These are phyloP conservation scores for Zygoascus biomembranicola DNA, from an alignment of 805 yeast genomes.

Conservation along the genomic window DNA sequence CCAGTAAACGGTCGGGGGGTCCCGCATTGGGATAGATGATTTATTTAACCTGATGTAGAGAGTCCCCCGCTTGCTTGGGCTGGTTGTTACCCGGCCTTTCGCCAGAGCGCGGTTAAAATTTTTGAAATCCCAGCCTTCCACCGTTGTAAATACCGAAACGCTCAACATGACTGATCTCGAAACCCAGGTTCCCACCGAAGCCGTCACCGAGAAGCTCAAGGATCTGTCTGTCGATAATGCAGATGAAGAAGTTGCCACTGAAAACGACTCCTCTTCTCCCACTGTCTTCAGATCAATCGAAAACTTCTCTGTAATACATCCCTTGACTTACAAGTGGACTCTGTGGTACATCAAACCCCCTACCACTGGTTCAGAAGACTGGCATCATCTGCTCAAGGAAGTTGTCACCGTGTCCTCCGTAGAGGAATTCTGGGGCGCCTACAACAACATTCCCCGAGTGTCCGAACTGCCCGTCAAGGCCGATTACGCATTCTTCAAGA, in stretches of 20 bases:
- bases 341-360: slow-evolving; percentile 97
- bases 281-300: slow-evolving; percentile 19
- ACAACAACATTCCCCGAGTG: slow-evolving; percentile 87
- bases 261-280: slow-evolving; percentile 3
- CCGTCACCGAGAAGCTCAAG: slow-evolving; percentile 11
- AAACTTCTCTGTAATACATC: slow-evolving; percentile 70
- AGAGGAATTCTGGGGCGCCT: slow-evolving; percentile 98
- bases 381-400: slow-evolving; percentile 90
- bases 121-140: no score
- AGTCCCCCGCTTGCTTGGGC: no score
- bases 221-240: slow-evolving; percentile 6
- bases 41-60: no score
- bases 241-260: not conserved
- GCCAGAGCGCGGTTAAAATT: no score
- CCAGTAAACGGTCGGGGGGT: not conserved
- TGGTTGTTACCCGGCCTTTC: no score
- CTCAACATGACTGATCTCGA: slow-evolving; percentile 16
- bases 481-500: slow-evolving; percentile 91
- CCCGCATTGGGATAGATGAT: no score
- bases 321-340: slow-evolving; percentile 86
- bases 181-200: slow-evolving; percentile 28
- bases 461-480: slow-evolving; percentile 84
- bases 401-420: slow-evolving; percentile 89
- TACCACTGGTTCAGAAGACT: slow-evolving; percentile 61
- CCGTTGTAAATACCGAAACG: no score